Base-by-base conservation (phyloP, 345 rosid species). In the Boechera retrofracta region DNA sequence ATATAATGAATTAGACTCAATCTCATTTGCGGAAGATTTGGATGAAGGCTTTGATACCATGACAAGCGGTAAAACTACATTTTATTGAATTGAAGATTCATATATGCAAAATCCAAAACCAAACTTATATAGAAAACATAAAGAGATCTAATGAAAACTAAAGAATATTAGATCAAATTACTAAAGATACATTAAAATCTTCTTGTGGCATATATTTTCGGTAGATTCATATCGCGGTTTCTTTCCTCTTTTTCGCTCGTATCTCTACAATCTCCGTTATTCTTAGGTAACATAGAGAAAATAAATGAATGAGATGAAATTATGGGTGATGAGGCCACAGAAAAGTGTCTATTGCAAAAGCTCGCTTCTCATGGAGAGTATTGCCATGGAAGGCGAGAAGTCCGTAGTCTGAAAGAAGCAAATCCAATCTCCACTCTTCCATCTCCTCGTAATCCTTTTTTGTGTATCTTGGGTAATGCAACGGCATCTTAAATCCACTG, bases 361-460 rank as follows among this genome's bases (percentile, higher is more conserved):
- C 78, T 77, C 94, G 81, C 85, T 91, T 91, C 77, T 89, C 84
- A 8, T 78, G 83, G 16, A 81, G 74, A 33, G 31, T 67, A 48
- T 83, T 83, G 3, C 77, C 63, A 15, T 9, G 48, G 73, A 76
- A 82, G 16, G 56, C 67, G 39, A 59, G 56, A 2, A 91, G 77
- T 0, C 97, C 92, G 6, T 91, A 91, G 33, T 91, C 81, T 7
- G 45, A 8, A 16, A 89, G 87, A 61, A 89, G 86, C 83, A 81
- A 5, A 76, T 91, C 87, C 16, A 89, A 11, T 58, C 53, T 89
- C 94, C 91, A 89, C 63, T 86, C 91, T 74, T 89, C 94, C 94
- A 91, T 91, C 76, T 76, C 78, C 89, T 85, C 85, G 15, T 88
- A 91, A 41, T 89, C 90, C 0, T 52, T 76, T 73, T 85, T 89